A percentile compares a stretch with the other conserved stretches of the same genome.
These are phyloP conservation scores for Puya raimondii DNA, from an alignment of 176 grass and related monocot genomes.

Conservation along the genomic window DNA sequence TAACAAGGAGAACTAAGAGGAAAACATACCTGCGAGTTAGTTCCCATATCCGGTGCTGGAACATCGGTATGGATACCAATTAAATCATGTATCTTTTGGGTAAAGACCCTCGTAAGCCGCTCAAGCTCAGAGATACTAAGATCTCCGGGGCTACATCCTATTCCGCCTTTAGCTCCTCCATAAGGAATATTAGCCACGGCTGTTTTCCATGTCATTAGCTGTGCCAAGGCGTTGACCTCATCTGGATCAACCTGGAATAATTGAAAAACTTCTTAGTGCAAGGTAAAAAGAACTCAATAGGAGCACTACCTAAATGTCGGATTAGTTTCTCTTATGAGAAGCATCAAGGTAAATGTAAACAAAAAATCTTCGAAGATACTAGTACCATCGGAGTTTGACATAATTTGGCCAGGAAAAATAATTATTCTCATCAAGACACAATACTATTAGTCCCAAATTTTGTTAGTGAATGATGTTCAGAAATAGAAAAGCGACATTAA, in stretches of 20 bases:
- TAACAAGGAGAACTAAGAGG: neutral
- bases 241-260: conserved; percentile 74
- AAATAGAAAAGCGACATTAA: no score
- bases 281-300: neutral
- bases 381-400: no score
- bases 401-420: no score
- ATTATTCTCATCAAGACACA: no score
- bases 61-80: conserved; percentile 91
- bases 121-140: conserved; percentile 77
- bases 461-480: no score
- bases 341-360: no score
- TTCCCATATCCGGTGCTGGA: conserved; percentile 95
- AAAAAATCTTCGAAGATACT: no score
- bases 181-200: conserved; percentile 90
- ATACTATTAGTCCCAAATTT: no score
- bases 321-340: no score
- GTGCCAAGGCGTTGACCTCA: conserved; percentile 91
- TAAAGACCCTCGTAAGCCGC: conserved; percentile 81
- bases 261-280: conserved; percentile 1
- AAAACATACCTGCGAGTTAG: conserved; percentile 58
- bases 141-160: conserved; percentile 72
- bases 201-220: conserved; percentile 96
- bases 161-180: conserved; percentile 92
- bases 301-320: no score
- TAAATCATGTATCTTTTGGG: conserved; percentile 92